A percentile compares a stretch with the other conserved stretches of the same genome.
phyloP scores from a whole-genome alignment of 495 filamentous ascomycete genomes.

The Aspergillus diversus region DNA sequence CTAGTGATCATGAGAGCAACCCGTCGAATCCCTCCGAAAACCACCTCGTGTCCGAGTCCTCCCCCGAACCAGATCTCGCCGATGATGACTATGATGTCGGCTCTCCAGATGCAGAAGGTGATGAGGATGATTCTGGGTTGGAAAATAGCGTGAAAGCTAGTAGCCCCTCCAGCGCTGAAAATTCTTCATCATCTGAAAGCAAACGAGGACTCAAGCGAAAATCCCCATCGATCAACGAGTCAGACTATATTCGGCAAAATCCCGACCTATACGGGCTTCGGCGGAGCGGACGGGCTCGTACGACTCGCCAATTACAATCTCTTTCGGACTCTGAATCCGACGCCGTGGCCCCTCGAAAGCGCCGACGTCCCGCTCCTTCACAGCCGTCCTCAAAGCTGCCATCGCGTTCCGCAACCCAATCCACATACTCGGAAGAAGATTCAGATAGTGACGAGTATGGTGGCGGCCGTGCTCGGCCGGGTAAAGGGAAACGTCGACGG shows the following conservation, averaged over 20 bases:
- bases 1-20: conserved; percentile 56
- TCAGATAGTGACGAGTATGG: conserved; percentile 71
- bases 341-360: conserved; percentile 47
- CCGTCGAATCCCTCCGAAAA: conserved; percentile 53
- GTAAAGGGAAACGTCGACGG: conserved; percentile 73
- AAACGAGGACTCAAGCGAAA: conserved; percentile 76
- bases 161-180: conserved; percentile 54
- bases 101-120: conserved; percentile 50
- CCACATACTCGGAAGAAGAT: conserved; percentile 44
- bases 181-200: conserved; percentile 69
- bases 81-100: conserved; percentile 54
- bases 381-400: conserved; percentile 47
- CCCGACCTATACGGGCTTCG: conserved; percentile 95
- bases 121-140: conserved; percentile 79
- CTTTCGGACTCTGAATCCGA: conserved; percentile 68
- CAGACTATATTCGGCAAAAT: conserved; percentile 83
- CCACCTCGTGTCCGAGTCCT: conserved; percentile 49
- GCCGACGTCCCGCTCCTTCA: conserved; percentile 44
- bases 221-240: conserved; percentile 68
- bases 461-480: conserved; percentile 66
- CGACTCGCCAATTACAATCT: conserved; percentile 61
- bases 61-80: conserved; percentile 65
- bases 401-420: conserved; percentile 47
- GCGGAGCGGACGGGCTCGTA: conserved; percentile 73
- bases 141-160: conserved; percentile 62